Evolutionary conservation across 2,329 filamentous ascomycete genomes (phyloP).

Genomic region (Penicillium decumbens): DNA sequence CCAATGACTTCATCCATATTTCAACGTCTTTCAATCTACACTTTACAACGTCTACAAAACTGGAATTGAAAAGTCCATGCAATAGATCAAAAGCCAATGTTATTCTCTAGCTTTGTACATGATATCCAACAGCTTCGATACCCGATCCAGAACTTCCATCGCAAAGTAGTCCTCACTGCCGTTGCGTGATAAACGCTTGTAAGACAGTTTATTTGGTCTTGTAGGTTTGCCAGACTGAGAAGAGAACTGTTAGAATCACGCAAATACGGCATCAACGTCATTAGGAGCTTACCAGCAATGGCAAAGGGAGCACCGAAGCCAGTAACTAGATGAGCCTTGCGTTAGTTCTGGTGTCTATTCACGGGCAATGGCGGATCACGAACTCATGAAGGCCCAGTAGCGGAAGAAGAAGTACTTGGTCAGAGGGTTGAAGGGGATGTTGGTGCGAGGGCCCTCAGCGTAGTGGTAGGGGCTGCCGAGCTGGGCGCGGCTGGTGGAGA

Average conservation of each 20-base stretch:
- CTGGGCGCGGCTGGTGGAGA: conserved; percentile 83
- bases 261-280: neutral
- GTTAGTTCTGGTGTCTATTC: conserved; percentile 35
- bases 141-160: conserved; percentile 21
- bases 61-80: conserved; percentile 12
- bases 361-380: conserved; percentile 25
- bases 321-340: conserved; percentile 41
- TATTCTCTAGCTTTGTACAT: conserved; percentile 41
- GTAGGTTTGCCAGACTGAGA: conserved; percentile 62
- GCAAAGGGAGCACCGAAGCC: conserved; percentile 59
- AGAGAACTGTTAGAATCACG: conserved; percentile 22
- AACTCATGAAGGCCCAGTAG: conserved; percentile 79
- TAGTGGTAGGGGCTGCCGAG: conserved; percentile 95
- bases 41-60: conserved; percentile 15
- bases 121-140: conserved; percentile 29
- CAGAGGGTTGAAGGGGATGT: conserved; percentile 95
- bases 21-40: conserved; percentile 24
- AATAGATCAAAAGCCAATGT: conserved; percentile 23
- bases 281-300: conserved; percentile 55
- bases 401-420: conserved; percentile 76
- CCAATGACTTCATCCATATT: conserved; percentile 45
- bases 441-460: conserved; percentile 88
- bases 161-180: conserved; percentile 18
- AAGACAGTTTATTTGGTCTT: conserved; percentile 50
- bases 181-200: conserved; percentile 16